Base-by-base conservation (phyloP, 176 grass and related monocot genomes). In the Lolium perenne region DNA sequence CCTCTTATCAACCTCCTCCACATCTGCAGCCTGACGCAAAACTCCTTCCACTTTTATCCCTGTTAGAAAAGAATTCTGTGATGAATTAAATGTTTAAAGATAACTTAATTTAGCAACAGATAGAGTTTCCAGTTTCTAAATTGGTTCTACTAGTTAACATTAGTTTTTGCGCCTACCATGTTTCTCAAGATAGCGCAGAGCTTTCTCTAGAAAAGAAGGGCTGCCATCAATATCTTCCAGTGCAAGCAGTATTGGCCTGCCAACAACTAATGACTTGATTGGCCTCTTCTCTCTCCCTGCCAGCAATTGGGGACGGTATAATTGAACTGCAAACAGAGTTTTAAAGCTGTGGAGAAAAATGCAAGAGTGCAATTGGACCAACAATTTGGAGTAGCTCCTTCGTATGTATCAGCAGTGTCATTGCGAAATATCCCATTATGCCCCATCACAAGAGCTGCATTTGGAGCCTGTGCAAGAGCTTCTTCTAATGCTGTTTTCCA, bases 391-490 rank as follows among this genome's bases (percentile, higher is more conserved):
- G 91, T 72, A 89, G 94, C 84, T 82, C 88, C 88, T 82, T 99
- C 97, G 73, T 89, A 99, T 89, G 94, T 83, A 57, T 94, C 97
- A 83, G 86, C 43, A 23, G 88, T 94, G 29, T 99, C 97, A 75
- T 96, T 99, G 67, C 85, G 92, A 91, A 96, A 96, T 89, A 99
- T 99, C 62, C 97, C 97, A 92, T 99, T 99, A 86, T 99, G 94
- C 65, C 97, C 97, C 97, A 99, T 96, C 54, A 99, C 94, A 91
- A 99, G 97, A 88, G 94, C 97, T 77, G 94, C 97, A 91, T 93
- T 99, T 78, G 97, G 97, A 93, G 97, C 97, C 86, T 94, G 97
- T 64, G 94, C 90, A 83, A 99, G 92, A 87, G 97, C 97, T 85
- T 94, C 88, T 90, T 99, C 92, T 80, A 99, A 75, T 88, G 97